Conservation (phyloP, 2,329 filamentous ascomycete species). For the Myotisia sp. region DNA sequence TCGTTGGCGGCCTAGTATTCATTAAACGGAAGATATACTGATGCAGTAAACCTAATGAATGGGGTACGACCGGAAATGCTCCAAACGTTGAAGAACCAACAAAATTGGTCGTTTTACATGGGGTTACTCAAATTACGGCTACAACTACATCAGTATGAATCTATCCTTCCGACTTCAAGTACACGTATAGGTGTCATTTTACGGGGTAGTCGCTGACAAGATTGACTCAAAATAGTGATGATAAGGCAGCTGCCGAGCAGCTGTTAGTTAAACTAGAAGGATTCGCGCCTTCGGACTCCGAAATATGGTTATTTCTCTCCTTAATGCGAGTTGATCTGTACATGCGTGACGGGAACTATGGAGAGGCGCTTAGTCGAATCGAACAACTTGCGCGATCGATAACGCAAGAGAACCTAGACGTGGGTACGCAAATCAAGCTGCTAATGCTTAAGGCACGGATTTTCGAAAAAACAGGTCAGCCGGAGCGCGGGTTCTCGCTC, state of each 20-base stretch:
- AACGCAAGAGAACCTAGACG: slow-evolving; percentile 42
- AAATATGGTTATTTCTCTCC: slow-evolving; percentile 45
- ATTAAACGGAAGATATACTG: slow-evolving; percentile 54
- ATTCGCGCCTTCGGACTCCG: slow-evolving; percentile 40
- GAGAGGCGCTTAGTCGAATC: slow-evolving; percentile 40
- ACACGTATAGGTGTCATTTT: not conserved
- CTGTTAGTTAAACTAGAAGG: slow-evolving; percentile 45
- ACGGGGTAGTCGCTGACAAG: slow-evolving; percentile 2
- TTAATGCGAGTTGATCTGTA: slow-evolving; percentile 47
- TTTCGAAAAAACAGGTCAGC: slow-evolving; percentile 51
- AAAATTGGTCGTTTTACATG: slow-evolving; percentile 35
- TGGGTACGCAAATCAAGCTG: slow-evolving; percentile 55
- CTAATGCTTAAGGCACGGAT: slow-evolving; percentile 60
- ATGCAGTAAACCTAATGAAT: slow-evolving; percentile 49
- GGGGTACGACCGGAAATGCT: slow-evolving; percentile 46
- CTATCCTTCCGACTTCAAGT: not conserved
- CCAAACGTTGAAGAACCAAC: slow-evolving; percentile 61
- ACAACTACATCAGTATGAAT: slow-evolving; percentile 28
- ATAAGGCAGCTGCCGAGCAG: slow-evolving; percentile 42
- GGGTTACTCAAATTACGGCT: slow-evolving; percentile 30
- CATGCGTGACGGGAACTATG: slow-evolving; percentile 39
- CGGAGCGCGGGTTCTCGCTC: slow-evolving; percentile 63
- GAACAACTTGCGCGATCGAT: slow-evolving; percentile 40
- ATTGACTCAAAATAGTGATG: slow-evolving; percentile 31
- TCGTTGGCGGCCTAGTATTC: too few species aligned